These are phyloP conservation scores for Mycena pura DNA, from an alignment of 768 basidiomycete species.

Conservation along the genomic window DNA sequence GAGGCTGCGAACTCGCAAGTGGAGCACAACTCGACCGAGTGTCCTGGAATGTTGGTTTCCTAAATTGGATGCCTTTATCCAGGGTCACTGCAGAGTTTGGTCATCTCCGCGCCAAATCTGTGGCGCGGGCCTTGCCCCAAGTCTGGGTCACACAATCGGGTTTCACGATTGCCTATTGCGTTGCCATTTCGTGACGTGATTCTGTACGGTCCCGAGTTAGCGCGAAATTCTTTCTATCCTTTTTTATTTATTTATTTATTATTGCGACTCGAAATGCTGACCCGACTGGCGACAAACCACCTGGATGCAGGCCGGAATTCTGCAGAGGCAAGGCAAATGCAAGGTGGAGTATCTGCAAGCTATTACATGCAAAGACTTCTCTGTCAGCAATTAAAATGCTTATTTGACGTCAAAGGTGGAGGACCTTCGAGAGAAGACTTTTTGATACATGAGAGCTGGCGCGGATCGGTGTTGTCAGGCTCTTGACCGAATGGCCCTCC, in stretches of 20 bases:
- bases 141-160: slow-evolving; percentile 10
- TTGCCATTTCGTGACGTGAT: slow-evolving; percentile 24
- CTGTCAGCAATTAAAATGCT: slow-evolving; percentile 47
- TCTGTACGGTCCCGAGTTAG: slow-evolving; percentile 25
- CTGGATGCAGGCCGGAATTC: neutral
- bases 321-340: too few species aligned
- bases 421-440: slow-evolving; percentile 21
- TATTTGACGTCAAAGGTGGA: slow-evolving; percentile 36
- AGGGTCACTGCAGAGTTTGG: too few species aligned
- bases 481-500: slow-evolving; percentile 35
- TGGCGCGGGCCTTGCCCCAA: slow-evolving; percentile 2
- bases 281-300: neutral
- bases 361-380: slow-evolving; percentile 20
- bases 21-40: too few species aligned
- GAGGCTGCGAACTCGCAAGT: neutral
- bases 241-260: slow-evolving; percentile 1
- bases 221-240: neutral
- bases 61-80: too few species aligned
- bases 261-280: too few species aligned
- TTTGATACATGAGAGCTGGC: slow-evolving; percentile 20
- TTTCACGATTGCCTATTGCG: slow-evolving; percentile 7
- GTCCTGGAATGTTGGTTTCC: too few species aligned
- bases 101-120: neutral
- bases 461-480: slow-evolving; percentile 29
- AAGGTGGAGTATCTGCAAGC: neutral